Percentiles rank a stretch among this genome's conserved stretches.
Conservation (phyloP, 169 alveolate genomes). For the Plasmodium falciparum region DNA sequence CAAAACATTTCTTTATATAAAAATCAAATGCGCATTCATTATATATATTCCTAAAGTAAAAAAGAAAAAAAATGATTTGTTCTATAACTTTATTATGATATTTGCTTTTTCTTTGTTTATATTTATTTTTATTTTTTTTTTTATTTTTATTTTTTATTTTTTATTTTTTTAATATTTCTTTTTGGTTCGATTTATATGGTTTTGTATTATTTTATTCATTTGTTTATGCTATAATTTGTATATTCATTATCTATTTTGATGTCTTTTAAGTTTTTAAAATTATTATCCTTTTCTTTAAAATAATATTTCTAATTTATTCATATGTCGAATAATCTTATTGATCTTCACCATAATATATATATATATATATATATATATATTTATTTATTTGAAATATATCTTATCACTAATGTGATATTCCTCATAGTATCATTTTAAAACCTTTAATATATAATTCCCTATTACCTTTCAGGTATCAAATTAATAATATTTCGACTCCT, state of each 20-base stretch:
- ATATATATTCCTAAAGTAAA: conserved; percentile 9
- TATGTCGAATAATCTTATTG: no score
- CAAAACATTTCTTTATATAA: conserved; percentile 10
- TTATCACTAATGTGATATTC: no score
- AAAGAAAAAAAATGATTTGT: background rate
- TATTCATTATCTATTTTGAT: background rate
- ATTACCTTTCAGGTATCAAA: no score
- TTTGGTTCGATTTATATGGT: background rate
- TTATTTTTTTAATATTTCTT: background rate
- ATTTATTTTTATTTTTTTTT: conserved; percentile 6
- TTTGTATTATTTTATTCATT: conserved; percentile 3
- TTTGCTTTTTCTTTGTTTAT: conserved; percentile 7
- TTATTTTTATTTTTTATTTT: conserved; percentile 8
- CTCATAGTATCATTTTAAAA: no score
- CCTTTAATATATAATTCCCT: no score
- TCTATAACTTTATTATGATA: conserved; percentile 1
- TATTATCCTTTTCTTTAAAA: no score
- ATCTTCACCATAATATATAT: no score
- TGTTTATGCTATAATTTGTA: background rate
- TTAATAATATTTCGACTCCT: background rate
- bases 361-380: no score
- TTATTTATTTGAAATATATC: no score
- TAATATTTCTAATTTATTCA: no score
- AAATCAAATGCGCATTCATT: conserved; percentile 48
- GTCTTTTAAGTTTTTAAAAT: background rate